A percentile compares a stretch with the other conserved stretches of the same genome.
phyloP scores from a whole-genome alignment of 192 early-diverging fungal genomes.

The Coemansia sp. region DNA sequence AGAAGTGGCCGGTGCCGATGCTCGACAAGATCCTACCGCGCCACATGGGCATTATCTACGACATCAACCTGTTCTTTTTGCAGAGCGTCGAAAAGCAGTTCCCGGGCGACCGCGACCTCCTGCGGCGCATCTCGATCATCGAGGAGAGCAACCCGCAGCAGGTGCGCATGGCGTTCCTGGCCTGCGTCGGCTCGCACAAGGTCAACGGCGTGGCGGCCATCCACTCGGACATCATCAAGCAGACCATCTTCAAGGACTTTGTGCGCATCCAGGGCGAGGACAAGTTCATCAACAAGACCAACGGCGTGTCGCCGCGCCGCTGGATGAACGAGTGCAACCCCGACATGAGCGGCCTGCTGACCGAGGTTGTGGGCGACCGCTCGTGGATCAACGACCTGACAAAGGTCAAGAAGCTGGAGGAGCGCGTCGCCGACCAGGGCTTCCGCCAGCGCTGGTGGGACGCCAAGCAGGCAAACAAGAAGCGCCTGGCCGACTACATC shows the following conservation, averaged over 20 bases:
- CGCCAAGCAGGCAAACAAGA: constrained; percentile 91
- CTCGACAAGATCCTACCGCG: constrained; percentile 89
- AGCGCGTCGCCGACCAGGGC: constrained; percentile 57
- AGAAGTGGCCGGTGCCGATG: constrained; percentile 96
- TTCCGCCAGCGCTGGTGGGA: constrained; percentile 87
- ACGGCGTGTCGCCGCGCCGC: constrained; percentile 94
- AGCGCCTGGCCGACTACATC: constrained; percentile 83
- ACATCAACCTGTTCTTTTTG: constrained; percentile 98
- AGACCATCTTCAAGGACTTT: constrained; percentile 86
- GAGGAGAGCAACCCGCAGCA: constrained; percentile 90
- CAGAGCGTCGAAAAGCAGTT: constrained; percentile 85
- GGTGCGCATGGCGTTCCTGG: constrained; percentile 97
- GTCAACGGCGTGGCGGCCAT: constrained; percentile 96
- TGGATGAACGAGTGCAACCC: constrained; percentile 99
- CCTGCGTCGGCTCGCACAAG: constrained; percentile 88
- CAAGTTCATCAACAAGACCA: constrained; percentile 97
- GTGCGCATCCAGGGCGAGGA: constrained; percentile 79
- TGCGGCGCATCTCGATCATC: constrained; percentile 89
- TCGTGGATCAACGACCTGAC: constrained; percentile 77
- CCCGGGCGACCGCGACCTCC: constrained; percentile 82
- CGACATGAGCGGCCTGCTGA: constrained; percentile 75
- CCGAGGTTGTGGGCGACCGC: constrained; percentile 68
- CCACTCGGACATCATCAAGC: constrained; percentile 79
- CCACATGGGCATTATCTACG: constrained; percentile 98
- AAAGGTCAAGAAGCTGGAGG: constrained; percentile 64